These are phyloP conservation scores for Tremellales sp. DNA, from an alignment of 1,284 basidiomycete species.

Conservation along the genomic window DNA sequence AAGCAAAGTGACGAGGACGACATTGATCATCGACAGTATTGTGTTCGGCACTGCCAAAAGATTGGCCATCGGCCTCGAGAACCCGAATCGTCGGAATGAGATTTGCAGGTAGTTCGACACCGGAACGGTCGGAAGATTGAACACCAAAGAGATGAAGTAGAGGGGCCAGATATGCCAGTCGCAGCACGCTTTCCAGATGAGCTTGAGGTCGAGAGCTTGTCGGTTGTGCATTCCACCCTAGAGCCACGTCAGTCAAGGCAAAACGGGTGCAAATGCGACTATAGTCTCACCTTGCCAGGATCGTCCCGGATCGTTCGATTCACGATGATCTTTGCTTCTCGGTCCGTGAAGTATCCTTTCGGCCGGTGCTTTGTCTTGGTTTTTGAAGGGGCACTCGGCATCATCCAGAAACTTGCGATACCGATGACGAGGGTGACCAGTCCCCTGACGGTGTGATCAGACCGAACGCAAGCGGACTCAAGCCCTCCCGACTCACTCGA, in stretches of 20 bases:
- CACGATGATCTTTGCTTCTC: slow-evolving; percentile 49
- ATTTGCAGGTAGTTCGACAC: slow-evolving; percentile 59
- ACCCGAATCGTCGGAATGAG: slow-evolving; percentile 59
- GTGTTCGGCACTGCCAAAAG: slow-evolving; percentile 54
- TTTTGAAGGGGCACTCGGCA: slow-evolving; percentile 66
- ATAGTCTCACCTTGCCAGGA: slow-evolving; percentile 42
- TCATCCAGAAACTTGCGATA: slow-evolving; percentile 61
- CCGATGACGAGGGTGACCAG: neutral
- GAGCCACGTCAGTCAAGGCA: neutral
- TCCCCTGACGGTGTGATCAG: neutral
- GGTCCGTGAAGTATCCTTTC: slow-evolving; percentile 59
- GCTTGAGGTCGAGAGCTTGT: slow-evolving; percentile 58
- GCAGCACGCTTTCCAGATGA: slow-evolving; percentile 57
- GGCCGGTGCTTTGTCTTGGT: slow-evolving; percentile 61
- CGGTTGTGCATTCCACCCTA: slow-evolving; percentile 67
- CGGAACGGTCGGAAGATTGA: slow-evolving; percentile 53
- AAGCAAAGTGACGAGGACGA: slow-evolving; percentile 18
- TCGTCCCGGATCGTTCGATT: slow-evolving; percentile 48
- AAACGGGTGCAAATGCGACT: no score
- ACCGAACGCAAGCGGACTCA: neutral
- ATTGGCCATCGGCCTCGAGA: slow-evolving; percentile 60
- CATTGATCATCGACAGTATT: slow-evolving; percentile 49
- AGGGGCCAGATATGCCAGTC: slow-evolving; percentile 56
- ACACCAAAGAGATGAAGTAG: slow-evolving; percentile 24
- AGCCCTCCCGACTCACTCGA: slow-evolving; percentile 18